phyloP scores from a whole-genome alignment of 1,284 basidiomycete genomes.

The Grifola frondosa region DNA sequence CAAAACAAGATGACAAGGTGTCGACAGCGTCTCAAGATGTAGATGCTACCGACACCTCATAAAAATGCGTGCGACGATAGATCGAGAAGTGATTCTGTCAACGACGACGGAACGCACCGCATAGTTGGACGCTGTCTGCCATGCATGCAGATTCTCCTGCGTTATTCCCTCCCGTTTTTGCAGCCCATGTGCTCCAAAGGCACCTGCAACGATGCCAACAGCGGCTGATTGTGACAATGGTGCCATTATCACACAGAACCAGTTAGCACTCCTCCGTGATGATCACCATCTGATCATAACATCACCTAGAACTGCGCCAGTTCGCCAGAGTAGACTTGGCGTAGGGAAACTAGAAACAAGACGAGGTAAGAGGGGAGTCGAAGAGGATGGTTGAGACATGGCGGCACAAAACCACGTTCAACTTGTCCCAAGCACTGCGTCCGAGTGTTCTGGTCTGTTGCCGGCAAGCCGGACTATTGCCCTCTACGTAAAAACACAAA shows the following conservation, averaged over 20 bases:
- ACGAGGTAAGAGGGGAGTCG: conserved; percentile 28
- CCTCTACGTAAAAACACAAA: not conserved
- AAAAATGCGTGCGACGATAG: not conserved
- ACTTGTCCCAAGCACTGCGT: too few species aligned
- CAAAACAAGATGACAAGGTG: too few species aligned
- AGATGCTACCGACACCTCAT: too few species aligned
- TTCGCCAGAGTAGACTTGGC: conserved; percentile 26
- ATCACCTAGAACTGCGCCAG: conserved; percentile 31
- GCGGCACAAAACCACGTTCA: too few species aligned
- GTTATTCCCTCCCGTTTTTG: conserved; percentile 48
- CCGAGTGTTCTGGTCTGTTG: too few species aligned
- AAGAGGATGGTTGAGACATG: conserved; percentile 22
- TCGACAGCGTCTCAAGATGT: too few species aligned
- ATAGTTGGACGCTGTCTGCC: conserved; percentile 64
- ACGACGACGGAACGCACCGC: conserved; percentile 42
- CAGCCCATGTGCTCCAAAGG: conserved; percentile 71
- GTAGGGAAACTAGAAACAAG: conserved; percentile 14
- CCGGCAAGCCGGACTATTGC: not conserved
- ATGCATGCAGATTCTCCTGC: conserved; percentile 54
- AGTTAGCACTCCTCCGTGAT: not conserved
- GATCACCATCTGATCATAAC: not conserved
- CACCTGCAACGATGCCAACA: conserved; percentile 61
- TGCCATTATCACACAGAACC: not conserved
- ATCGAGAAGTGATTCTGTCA: not conserved
- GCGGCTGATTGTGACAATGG: conserved; percentile 39